These are phyloP conservation scores for Trypanosoma congolense DNA, from an alignment of 208 protist species.

Conservation along the genomic window DNA sequence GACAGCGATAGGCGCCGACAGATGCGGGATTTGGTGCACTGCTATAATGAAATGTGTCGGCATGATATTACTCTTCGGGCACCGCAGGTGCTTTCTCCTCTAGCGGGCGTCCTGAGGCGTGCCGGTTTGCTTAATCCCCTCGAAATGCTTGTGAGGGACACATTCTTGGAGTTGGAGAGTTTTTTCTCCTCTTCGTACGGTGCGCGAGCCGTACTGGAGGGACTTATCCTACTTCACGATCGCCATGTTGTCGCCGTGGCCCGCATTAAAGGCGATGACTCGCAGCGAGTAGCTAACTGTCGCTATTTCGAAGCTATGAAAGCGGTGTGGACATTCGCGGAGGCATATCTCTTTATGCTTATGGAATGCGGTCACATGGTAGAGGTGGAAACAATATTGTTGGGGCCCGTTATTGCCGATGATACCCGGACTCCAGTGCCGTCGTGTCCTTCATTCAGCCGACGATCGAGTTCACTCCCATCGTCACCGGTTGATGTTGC, in stretches of 20 bases:
- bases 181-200: slow-evolving; percentile 3
- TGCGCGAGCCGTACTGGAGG: slow-evolving; percentile 5
- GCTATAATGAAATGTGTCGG: slow-evolving; percentile 14
- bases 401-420: too few species aligned
- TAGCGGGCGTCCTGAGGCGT: slow-evolving; percentile 7
- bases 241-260: slow-evolving; percentile 1
- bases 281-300: neutral
- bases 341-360: slow-evolving; percentile 15
- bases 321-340: slow-evolving; percentile 9
- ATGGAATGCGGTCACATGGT: slow-evolving; percentile 12
- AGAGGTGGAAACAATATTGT: slow-evolving; percentile 7
- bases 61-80: slow-evolving; percentile 13
- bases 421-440: neutral
- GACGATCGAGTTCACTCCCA: neutral
- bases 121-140: slow-evolving; percentile 9
- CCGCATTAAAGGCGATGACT: neutral
- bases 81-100: slow-evolving; percentile 21
- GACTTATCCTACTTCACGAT: slow-evolving; percentile 12
- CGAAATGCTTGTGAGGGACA: slow-evolving; percentile 10
- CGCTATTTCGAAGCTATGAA: neutral
- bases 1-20: neutral
- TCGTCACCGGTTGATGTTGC: neutral
- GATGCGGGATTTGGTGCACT: slow-evolving; percentile 12
- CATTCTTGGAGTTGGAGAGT: slow-evolving; percentile 1
- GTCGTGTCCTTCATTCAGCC: neutral